A percentile compares a stretch with the other conserved stretches of the same genome.
Conservation (phyloP, 140 eudicot species). For the Cichorium intybus region DNA sequence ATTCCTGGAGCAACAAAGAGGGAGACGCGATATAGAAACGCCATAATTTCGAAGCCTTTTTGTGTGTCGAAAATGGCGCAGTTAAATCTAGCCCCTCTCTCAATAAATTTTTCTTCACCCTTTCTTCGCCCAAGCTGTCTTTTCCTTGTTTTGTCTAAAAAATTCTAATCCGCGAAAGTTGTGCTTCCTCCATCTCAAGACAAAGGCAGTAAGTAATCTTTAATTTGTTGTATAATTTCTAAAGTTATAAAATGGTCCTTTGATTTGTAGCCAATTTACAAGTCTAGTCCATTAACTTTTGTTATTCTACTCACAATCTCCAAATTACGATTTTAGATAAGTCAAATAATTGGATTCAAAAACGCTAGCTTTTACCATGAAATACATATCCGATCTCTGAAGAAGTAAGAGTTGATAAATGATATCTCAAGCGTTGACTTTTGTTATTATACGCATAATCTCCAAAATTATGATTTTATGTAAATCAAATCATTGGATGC, state of each 20-base stretch:
- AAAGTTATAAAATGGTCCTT: not conserved
- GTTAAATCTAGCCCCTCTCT: slow-evolving; percentile 2
- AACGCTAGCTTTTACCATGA: too few relatives aligned
- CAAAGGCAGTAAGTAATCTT: slow-evolving; percentile 8
- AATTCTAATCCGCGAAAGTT: slow-evolving; percentile 13
- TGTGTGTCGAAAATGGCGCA: slow-evolving; percentile 1
- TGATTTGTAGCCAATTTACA: not conserved
- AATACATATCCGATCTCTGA: too few relatives aligned
- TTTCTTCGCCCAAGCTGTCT: slow-evolving; percentile 21
- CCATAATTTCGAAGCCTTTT: slow-evolving; percentile 6
- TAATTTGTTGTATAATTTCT: not conserved
- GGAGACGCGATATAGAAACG: slow-evolving; percentile 11
- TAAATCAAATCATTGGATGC: too few relatives aligned
- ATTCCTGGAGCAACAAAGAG: slow-evolving; percentile 10
- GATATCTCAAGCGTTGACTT: too few relatives aligned
- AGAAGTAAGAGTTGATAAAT: too few relatives aligned
- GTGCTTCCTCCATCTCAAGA: slow-evolving; percentile 20
- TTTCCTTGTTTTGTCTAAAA: not conserved
- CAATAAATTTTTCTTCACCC: slow-evolving; percentile 12
- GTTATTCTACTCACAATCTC: not conserved
- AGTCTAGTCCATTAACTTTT: not conserved
- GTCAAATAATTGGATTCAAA: too few relatives aligned
- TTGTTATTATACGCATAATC: too few relatives aligned
- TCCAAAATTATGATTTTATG: too few relatives aligned
- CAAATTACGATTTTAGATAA: not conserved